Conservation (phyloP, 75 land plant genomes). For the Sequoiadendron giganteum region DNA sequence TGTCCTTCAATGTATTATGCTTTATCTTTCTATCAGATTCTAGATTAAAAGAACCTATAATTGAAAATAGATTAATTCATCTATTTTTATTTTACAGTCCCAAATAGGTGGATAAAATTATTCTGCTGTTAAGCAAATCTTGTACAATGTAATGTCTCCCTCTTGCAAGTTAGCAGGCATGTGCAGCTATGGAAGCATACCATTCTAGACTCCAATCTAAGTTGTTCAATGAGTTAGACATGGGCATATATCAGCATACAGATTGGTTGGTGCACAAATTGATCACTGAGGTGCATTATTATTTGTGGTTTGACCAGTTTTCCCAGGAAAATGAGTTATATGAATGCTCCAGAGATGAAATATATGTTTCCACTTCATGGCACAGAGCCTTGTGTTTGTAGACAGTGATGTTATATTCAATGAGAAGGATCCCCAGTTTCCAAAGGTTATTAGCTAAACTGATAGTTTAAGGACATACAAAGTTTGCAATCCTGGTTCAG, state of each 20-base stretch:
- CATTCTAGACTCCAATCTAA: conserved; percentile 60
- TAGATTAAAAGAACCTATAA: no score
- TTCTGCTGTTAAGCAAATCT: no score
- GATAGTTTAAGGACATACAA: conserved; percentile 23
- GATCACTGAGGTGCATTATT: conserved; percentile 65
- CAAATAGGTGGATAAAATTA: no score
- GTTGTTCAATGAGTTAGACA: conserved; percentile 44
- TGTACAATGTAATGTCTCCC: conserved; percentile 49
- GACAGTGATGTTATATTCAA: conserved; percentile 52
- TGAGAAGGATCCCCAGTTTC: conserved; percentile 29
- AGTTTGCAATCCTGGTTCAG: conserved; percentile 66
- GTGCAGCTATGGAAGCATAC: conserved; percentile 73
- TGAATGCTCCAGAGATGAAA: conserved; percentile 54
- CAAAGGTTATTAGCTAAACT: conserved; percentile 42
- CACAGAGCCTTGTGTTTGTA: conserved; percentile 48
- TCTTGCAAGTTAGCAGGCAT: conserved; percentile 62
- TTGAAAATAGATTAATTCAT: no score
- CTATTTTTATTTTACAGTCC: no score
- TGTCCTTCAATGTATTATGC: no score
- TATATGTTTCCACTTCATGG: conserved; percentile 59
- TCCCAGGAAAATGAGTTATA: conserved; percentile 52
- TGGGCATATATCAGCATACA: conserved; percentile 40
- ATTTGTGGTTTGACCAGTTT: conserved; percentile 74
- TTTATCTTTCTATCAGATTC: no score
- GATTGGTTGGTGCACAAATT: conserved; percentile 85